phyloP scores from a whole-genome alignment of 2,329 filamentous ascomycete species.

The Aspergillus pseudoterreus region DNA sequence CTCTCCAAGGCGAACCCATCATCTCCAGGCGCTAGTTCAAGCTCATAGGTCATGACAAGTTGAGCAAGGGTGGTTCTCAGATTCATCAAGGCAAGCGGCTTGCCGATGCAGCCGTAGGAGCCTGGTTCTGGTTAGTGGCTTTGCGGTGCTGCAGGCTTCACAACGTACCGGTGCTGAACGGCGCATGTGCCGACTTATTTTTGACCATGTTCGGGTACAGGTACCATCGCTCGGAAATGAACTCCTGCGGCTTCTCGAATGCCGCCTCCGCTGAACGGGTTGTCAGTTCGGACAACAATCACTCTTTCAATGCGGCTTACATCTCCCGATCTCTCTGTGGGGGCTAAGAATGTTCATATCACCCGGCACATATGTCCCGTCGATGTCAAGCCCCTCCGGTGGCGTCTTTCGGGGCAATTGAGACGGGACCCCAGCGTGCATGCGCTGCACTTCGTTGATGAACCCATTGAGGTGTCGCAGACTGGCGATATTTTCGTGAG shows the following conservation, averaged over 20 bases:
- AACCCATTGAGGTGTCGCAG: slow-evolving; percentile 9
- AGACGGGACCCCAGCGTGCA: slow-evolving; percentile 11
- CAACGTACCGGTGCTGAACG: slow-evolving; percentile 28
- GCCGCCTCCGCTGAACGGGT: slow-evolving; percentile 16
- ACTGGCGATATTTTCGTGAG: background rate
- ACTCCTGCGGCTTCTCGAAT: slow-evolving; percentile 24
- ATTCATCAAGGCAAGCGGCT: slow-evolving; percentile 3
- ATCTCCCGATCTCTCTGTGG: slow-evolving; percentile 18
- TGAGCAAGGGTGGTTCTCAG: slow-evolving; percentile 4
- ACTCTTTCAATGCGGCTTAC: slow-evolving; percentile 13
- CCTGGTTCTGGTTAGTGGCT: background rate
- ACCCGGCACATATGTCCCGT: slow-evolving; percentile 13
- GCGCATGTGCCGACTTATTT: slow-evolving; percentile 30
- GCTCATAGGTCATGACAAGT: slow-evolving; percentile 2
- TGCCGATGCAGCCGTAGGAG: slow-evolving; percentile 5
- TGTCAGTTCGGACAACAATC: background rate
- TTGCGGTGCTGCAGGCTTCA: too few species aligned
- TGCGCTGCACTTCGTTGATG: slow-evolving; percentile 14
- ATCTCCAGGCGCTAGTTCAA: background rate
- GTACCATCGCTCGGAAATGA: slow-evolving; percentile 32
- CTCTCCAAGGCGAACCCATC: slow-evolving; percentile 2
- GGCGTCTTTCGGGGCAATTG: slow-evolving; percentile 10
- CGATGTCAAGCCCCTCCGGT: slow-evolving; percentile 15
- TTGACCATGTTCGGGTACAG: slow-evolving; percentile 30
- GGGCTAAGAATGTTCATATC: slow-evolving; percentile 20